A percentile compares a stretch with the other conserved stretches of the same genome.
phyloP scores from a whole-genome alignment of 202 grass and related monocot genomes.

The Zizania palustris region DNA sequence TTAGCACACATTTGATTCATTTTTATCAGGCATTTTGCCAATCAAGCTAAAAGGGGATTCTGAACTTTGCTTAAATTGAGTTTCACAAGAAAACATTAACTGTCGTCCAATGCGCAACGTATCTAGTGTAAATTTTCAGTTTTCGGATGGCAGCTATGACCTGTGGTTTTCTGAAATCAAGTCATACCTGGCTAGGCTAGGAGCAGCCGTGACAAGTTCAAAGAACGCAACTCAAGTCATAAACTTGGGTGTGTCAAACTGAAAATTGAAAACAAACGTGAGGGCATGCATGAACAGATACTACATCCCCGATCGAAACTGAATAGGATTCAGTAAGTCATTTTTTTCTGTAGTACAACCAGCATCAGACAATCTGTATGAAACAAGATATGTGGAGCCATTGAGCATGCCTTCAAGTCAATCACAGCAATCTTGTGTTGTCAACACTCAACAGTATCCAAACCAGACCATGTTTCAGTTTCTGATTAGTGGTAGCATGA shows the following conservation, averaged over 20 bases:
- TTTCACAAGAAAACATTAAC: background rate
- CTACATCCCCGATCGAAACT: background rate
- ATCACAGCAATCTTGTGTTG: background rate
- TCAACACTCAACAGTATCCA: background rate
- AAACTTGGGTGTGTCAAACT: background rate
- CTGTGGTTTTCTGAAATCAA: background rate
- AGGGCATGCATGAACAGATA: background rate
- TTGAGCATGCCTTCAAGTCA: background rate
- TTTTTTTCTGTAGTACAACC: background rate
- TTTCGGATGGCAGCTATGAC: background rate
- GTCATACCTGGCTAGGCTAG: background rate
- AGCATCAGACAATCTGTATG: constrained; percentile 1
- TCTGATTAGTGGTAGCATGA: background rate
- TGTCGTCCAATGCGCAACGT: background rate
- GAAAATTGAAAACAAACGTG: background rate
- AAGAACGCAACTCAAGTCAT: background rate
- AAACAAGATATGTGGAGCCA: background rate
- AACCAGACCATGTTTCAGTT: constrained; percentile 25
- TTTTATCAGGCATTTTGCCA: background rate
- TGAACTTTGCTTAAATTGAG: background rate
- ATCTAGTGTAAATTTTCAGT: background rate
- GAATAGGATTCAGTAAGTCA: background rate
- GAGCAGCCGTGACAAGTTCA: background rate
- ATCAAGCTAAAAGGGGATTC: background rate
- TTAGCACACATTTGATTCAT: background rate